Conservation (phyloP, 176 grass and related monocot genomes). For the Pontederia crassipes region DNA sequence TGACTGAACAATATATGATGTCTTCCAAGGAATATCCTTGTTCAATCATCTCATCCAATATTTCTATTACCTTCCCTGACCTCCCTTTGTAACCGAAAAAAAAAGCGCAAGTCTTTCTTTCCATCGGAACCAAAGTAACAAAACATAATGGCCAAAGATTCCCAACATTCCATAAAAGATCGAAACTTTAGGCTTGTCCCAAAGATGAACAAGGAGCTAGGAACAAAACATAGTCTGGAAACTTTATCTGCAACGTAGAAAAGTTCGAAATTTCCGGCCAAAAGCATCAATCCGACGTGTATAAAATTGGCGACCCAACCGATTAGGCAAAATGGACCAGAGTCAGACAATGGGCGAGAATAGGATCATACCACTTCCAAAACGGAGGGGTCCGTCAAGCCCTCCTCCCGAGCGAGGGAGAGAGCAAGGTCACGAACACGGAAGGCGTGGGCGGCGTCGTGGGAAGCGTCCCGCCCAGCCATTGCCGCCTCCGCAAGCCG, state of each 20-base stretch:
- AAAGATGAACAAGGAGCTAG: too few relatives aligned
- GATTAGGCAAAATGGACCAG: not conserved
- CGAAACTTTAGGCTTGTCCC: too few relatives aligned
- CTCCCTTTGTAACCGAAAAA: too few relatives aligned
- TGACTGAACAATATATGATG: constrained; percentile 64
- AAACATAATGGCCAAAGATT: too few relatives aligned
- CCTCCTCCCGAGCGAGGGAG: constrained; percentile 68
- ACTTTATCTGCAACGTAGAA: too few relatives aligned
- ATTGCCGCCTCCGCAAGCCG: constrained; percentile 58
- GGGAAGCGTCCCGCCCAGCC: constrained; percentile 68
- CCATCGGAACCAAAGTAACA: too few relatives aligned
- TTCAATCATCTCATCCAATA: constrained; percentile 81
- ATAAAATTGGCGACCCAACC: too few relatives aligned
- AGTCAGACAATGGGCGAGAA: not conserved
- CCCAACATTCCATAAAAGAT: too few relatives aligned
- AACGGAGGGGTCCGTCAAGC: constrained; percentile 24
- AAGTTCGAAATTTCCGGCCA: too few relatives aligned
- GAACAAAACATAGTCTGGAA: too few relatives aligned
- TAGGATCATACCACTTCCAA: not conserved
- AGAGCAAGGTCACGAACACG: constrained; percentile 84
- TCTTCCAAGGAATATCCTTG: constrained; percentile 55
- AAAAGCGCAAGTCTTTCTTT: too few relatives aligned
- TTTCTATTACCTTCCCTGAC: constrained; percentile 49
- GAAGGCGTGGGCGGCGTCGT: constrained; percentile 82
- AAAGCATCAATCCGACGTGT: too few relatives aligned